A percentile compares a stretch with the other conserved stretches of the same genome.
Conservation (phyloP, 768 basidiomycete genomes). For the Pleurotus salmoneostramineus region DNA sequence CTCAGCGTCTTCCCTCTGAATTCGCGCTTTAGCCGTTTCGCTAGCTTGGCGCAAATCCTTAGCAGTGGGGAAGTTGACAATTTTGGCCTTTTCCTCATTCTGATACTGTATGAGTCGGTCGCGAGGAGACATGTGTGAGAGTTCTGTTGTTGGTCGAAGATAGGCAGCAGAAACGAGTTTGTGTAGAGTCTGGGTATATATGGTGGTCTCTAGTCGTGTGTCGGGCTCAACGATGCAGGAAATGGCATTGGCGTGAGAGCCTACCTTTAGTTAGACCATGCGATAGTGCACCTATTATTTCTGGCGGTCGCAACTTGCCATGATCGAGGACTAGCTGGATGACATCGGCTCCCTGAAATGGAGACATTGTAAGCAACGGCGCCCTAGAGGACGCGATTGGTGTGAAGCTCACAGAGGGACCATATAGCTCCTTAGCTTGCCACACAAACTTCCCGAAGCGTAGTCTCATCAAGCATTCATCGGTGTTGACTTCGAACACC, state of each 20-base stretch:
- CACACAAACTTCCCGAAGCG: constrained; percentile 82
- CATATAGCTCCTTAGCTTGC: constrained; percentile 68
- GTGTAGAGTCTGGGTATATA: constrained; percentile 60
- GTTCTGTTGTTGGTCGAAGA: constrained; percentile 72
- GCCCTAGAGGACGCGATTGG: background rate
- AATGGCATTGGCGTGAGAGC: constrained; percentile 3
- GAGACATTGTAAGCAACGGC: background rate
- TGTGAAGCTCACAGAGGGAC: constrained; percentile 56
- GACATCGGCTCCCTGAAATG: constrained; percentile 67
- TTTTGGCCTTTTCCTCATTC: constrained; percentile 70
- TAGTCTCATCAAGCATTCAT: constrained; percentile 78
- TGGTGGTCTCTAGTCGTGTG: constrained; percentile 18
- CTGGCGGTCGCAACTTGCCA: constrained; percentile 78
- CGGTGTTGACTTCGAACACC: constrained; percentile 76
- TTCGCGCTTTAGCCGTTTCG: constrained; percentile 55
- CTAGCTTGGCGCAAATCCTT: constrained; percentile 75
- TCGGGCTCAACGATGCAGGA: background rate
- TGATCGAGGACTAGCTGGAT: constrained; percentile 76
- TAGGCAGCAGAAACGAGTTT: constrained; percentile 72
- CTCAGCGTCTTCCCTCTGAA: constrained; percentile 70
- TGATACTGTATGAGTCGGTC: constrained; percentile 83
- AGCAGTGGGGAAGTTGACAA: constrained; percentile 73
- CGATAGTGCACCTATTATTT: constrained; percentile 55
- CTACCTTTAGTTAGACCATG: constrained; percentile 57
- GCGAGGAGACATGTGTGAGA: constrained; percentile 75